These are phyloP conservation scores for Cenchrus purpureus DNA, from an alignment of 176 grass and related monocot species.

Conservation along the genomic window DNA sequence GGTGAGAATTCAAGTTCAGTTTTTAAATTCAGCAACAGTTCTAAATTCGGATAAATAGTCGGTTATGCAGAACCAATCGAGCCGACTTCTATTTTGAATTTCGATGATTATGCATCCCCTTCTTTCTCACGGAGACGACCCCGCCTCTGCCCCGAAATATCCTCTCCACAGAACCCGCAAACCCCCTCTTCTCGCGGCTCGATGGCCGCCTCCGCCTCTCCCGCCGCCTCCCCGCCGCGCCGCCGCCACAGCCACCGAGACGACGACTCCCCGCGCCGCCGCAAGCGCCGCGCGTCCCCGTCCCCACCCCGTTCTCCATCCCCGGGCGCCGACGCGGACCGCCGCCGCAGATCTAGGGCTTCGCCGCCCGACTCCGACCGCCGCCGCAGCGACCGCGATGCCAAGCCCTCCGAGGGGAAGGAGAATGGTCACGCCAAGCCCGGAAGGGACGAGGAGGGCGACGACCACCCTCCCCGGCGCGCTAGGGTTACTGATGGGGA, in stretches of 20 bases:
- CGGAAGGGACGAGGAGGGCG: background rate
- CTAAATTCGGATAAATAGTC: background rate
- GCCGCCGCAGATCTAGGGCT: conserved; percentile 34
- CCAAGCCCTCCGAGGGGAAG: conserved; percentile 2
- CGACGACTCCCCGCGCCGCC: conserved; percentile 17
- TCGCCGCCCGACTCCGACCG: conserved; percentile 5
- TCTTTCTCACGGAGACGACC: background rate
- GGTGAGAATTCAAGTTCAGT: background rate
- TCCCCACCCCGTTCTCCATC: conserved; percentile 22
- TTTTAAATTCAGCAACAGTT: background rate
- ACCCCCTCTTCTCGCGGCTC: background rate
- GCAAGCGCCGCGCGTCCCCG: conserved; percentile 2
- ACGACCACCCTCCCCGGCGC: background rate
- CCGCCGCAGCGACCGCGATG: conserved; percentile 12
- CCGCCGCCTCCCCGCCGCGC: conserved; percentile 13
- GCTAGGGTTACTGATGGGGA: conserved; percentile 42
- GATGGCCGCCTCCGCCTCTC: conserved; percentile 41
- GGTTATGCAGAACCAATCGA: background rate
- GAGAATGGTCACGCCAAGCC: conserved; percentile 1
- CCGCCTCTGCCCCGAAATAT: background rate
- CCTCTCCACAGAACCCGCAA: background rate
- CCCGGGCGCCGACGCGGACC: conserved; percentile 3
- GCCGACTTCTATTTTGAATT: background rate
- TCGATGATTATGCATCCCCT: background rate
- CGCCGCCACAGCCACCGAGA: conserved; percentile 27